These are phyloP conservation scores for Xylariaceae sp. DNA, from an alignment of 2,329 filamentous ascomycete genomes.

Conservation along the genomic window DNA sequence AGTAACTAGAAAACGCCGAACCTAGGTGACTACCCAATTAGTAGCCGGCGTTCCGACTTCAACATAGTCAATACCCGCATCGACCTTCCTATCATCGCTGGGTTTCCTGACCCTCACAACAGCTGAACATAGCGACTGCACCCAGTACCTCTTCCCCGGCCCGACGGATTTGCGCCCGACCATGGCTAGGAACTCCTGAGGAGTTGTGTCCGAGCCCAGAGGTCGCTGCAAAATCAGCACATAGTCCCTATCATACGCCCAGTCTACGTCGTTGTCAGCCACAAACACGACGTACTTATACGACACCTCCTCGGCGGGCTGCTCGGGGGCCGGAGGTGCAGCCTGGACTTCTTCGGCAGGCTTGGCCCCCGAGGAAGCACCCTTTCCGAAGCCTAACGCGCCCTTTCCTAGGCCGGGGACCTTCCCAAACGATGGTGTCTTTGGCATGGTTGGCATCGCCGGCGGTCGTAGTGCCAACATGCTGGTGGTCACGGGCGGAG, in stretches of 20 bases:
- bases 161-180: background rate
- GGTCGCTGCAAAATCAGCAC: background rate
- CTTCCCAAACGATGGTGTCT: constrained; percentile 1
- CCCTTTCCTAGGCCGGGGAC: background rate
- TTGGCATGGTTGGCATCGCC: background rate
- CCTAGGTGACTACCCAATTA: background rate
- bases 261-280: background rate
- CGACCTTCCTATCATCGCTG: background rate
- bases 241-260: constrained; percentile 3
- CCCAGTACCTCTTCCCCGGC: constrained; percentile 1
- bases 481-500: constrained; percentile 1
- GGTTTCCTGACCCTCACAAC: background rate
- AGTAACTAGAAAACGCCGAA: no score
- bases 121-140: background rate
- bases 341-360: background rate
- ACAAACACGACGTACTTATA: constrained; percentile 2
- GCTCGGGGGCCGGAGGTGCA: background rate
- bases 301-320: background rate
- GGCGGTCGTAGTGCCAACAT: background rate
- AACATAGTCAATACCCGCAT: constrained; percentile 1
- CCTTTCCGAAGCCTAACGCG: background rate
- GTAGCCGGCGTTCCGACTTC: background rate
- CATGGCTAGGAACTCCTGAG: constrained; percentile 3
- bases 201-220: background rate
- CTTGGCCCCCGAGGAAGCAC: background rate